Evolutionary conservation across 495 filamentous ascomycete species (phyloP).

Genomic region (Elaphomyces granulatus): DNA sequence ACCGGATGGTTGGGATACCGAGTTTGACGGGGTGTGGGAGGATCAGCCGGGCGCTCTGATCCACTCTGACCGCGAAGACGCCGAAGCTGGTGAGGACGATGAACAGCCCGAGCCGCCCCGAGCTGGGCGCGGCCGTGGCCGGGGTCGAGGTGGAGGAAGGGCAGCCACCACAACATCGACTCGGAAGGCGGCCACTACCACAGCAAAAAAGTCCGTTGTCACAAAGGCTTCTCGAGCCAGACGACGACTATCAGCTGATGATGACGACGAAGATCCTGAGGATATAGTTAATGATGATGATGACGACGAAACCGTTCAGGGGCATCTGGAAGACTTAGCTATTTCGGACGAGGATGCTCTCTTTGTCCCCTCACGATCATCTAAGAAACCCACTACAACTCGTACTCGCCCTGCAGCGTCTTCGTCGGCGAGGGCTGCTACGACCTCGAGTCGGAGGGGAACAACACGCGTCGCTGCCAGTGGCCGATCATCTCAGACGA

Average conservation of each 20-base stretch:
- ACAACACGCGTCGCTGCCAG: not conserved
- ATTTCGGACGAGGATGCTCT: conserved; percentile 29
- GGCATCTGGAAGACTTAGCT: conserved; percentile 19
- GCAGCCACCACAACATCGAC: conserved; percentile 25
- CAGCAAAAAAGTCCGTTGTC: conserved; percentile 24
- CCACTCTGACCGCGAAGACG: conserved; percentile 39
- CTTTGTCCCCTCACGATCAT: conserved; percentile 38
- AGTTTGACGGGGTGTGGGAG: conserved; percentile 73
- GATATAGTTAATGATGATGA: conserved; percentile 49
- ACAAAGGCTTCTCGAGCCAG: conserved; percentile 22
- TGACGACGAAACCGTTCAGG: conserved; percentile 48
- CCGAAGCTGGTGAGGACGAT: conserved; percentile 21
- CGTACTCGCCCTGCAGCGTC: conserved; percentile 10
- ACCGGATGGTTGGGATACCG: conserved; percentile 74
- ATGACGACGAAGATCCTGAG: conserved; percentile 48
- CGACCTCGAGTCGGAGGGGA: conserved; percentile 22
- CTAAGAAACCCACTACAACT: conserved; percentile 23
- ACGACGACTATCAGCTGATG: conserved; percentile 38
- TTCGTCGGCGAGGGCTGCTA: conserved; percentile 29
- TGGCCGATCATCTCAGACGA: conserved; percentile 43
- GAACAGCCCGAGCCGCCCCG: conserved; percentile 16
- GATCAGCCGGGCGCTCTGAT: conserved; percentile 61
- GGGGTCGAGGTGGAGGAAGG: conserved; percentile 34
- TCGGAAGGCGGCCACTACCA: conserved; percentile 27
- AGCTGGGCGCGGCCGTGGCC: conserved; percentile 33